These are phyloP conservation scores for Neopestalotiopsis sp. DNA, from an alignment of 2,329 filamentous ascomycete genomes.

Conservation along the genomic window DNA sequence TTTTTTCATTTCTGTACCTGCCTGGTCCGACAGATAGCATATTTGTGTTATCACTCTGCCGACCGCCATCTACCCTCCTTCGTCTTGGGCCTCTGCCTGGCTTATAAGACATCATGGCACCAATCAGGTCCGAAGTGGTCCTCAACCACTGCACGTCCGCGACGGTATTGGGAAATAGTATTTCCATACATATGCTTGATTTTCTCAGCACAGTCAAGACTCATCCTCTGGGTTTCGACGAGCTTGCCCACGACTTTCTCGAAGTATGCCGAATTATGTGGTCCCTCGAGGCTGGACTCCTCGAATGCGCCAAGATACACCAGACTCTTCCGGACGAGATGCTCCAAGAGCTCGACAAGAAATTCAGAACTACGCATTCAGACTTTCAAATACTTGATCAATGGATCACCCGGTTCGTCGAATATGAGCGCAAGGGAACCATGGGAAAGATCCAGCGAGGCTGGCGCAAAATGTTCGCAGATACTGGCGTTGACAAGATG, in stretches of 20 bases:
- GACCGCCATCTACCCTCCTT: neutral
- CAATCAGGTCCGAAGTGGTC: constrained; percentile 19
- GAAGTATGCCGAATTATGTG: constrained; percentile 70
- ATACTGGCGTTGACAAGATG: constrained; percentile 67
- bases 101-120: constrained; percentile 11
- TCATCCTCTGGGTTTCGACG: constrained; percentile 59
- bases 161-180: constrained; percentile 65
- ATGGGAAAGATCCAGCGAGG: constrained; percentile 65
- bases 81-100: neutral
- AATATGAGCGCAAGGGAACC: constrained; percentile 65
- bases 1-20: neutral
- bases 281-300: constrained; percentile 70
- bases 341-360: constrained; percentile 66
- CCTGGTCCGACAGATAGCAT: neutral
- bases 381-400: constrained; percentile 69
- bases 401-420: constrained; percentile 64
- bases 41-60: neutral
- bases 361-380: constrained; percentile 63
- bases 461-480: constrained; percentile 67
- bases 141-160: constrained; percentile 46
- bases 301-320: constrained; percentile 53
- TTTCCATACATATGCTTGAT: constrained; percentile 69
- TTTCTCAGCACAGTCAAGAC: constrained; percentile 63
- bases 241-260: constrained; percentile 69
- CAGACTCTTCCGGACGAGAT: constrained; percentile 65